phyloP scores from a whole-genome alignment of 2,329 filamentous ascomycete genomes.

The Ceratocystis variospora region DNA sequence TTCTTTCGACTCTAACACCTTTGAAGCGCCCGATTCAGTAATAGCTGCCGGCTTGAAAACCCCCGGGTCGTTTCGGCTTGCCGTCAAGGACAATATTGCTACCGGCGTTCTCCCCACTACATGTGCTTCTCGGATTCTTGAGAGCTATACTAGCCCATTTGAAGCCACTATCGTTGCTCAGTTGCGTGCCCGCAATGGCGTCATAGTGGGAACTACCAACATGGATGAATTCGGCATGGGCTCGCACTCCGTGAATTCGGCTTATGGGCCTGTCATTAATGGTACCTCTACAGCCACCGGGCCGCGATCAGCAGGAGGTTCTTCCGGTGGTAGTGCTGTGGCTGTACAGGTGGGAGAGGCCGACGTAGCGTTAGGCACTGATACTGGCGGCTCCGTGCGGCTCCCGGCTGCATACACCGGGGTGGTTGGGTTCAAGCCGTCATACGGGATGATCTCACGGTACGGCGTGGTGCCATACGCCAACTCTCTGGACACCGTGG shows the following conservation, averaged over 20 bases:
- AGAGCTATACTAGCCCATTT: conserved; percentile 59
- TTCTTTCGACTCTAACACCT: background rate
- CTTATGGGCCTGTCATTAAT: conserved; percentile 50
- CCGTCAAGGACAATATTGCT: conserved; percentile 67
- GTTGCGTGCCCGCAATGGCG: conserved; percentile 48
- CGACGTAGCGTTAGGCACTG: conserved; percentile 66
- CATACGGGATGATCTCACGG: conserved; percentile 73
- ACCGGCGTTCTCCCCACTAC: conserved; percentile 56
- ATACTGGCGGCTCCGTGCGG: conserved; percentile 81
- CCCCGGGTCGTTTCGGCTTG: conserved; percentile 33
- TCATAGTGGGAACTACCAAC: conserved; percentile 68
- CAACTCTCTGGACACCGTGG: conserved; percentile 84
- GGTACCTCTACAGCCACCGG: conserved; percentile 28
- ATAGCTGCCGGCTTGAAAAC: background rate
- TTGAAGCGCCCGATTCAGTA: background rate
- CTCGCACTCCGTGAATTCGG: conserved; percentile 62
- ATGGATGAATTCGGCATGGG: conserved; percentile 97
- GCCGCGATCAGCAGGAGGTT: conserved; percentile 61
- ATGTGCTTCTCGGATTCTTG: conserved; percentile 65
- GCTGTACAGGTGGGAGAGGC: conserved; percentile 53
- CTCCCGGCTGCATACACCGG: conserved; percentile 80
- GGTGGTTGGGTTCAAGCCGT: conserved; percentile 76
- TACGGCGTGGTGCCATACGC: conserved; percentile 84
- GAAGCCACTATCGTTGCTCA: conserved; percentile 66
- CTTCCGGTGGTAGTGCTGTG: conserved; percentile 85